phyloP scores from a whole-genome alignment of 2,329 filamentous ascomycete genomes.

The Corinectria fuckeliana region DNA sequence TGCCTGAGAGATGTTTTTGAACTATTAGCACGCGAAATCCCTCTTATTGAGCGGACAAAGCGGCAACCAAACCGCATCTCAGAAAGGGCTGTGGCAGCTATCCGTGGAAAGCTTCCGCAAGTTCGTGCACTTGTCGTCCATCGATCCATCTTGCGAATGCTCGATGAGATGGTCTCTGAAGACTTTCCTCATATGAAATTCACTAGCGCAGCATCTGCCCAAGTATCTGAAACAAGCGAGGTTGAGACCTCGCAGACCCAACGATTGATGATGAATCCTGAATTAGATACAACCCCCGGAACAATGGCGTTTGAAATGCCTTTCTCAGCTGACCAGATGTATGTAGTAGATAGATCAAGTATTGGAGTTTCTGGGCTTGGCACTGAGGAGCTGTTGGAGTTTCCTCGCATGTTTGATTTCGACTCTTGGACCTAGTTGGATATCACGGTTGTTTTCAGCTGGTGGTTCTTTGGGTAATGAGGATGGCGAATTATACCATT shows the following conservation, averaged over 20 bases:
- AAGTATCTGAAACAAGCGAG: background rate
- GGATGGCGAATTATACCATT: too few species aligned
- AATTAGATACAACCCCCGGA: background rate
- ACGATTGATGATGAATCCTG: background rate
- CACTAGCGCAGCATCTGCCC: background rate
- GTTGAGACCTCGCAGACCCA: background rate
- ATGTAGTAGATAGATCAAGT: background rate
- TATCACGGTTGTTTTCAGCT: background rate
- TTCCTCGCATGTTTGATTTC: conserved; percentile 9
- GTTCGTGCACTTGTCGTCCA: conserved; percentile 16
- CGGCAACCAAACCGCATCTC: conserved; percentile 1
- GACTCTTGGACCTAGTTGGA: background rate
- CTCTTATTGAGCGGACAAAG: conserved; percentile 15
- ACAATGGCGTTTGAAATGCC: conserved; percentile 6
- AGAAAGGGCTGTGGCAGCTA: background rate
- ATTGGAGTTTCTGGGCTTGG: background rate
- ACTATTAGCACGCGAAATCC: conserved; percentile 38
- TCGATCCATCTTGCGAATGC: conserved; percentile 12
- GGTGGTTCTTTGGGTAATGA: too few species aligned
- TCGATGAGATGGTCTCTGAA: conserved; percentile 14
- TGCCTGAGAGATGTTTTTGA: conserved; percentile 45
- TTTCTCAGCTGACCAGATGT: conserved; percentile 6
- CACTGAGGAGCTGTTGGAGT: conserved; percentile 1
- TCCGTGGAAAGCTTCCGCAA: conserved; percentile 20
- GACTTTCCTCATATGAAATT: conserved; percentile 5